Evolutionary conservation across 2,329 filamentous ascomycete genomes (phyloP).

Genomic region (Trichoderma sp.): DNA sequence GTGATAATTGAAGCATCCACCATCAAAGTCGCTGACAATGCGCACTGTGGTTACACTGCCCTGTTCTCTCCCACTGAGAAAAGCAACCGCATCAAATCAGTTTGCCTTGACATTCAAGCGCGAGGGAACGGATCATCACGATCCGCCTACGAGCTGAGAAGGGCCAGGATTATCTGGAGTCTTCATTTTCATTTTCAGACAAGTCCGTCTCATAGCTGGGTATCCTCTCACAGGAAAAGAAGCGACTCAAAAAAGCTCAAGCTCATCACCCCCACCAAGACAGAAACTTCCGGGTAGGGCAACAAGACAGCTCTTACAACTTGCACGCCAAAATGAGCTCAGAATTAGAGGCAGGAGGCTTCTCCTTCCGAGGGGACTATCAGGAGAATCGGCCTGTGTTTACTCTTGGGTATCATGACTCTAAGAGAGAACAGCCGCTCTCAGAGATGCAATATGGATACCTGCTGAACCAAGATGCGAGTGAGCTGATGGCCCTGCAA

Average conservation of each 20-base stretch:
- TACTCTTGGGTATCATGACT: constrained; percentile 74
- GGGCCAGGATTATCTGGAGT: not conserved
- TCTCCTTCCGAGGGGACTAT: not conserved
- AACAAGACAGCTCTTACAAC: not conserved
- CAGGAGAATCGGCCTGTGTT: constrained; percentile 44
- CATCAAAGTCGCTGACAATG: not conserved
- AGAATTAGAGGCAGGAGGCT: constrained; percentile 10
- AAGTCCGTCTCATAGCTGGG: not conserved
- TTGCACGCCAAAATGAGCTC: constrained; percentile 1
- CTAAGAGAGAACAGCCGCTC: constrained; percentile 57
- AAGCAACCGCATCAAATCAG: not conserved
- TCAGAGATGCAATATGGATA: constrained; percentile 63
- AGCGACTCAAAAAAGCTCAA: not conserved
- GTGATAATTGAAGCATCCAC: not conserved
- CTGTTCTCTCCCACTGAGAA: constrained; percentile 9
- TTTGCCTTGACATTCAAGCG: not conserved
- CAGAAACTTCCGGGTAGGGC: not conserved
- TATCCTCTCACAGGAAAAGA: not conserved
- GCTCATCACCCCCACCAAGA: not conserved
- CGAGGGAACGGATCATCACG: not conserved
- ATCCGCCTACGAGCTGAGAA: not conserved
- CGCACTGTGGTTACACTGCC: constrained; percentile 18
- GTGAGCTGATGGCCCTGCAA: constrained; percentile 30
- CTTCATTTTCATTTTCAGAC: not conserved
- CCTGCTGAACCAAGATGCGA: constrained; percentile 66